Percentiles rank a stretch among this genome's conserved stretches.
These are phyloP conservation scores for Kodamaea hsintzibuensis DNA, from an alignment of 805 yeast genomes.

Conservation along the genomic window DNA sequence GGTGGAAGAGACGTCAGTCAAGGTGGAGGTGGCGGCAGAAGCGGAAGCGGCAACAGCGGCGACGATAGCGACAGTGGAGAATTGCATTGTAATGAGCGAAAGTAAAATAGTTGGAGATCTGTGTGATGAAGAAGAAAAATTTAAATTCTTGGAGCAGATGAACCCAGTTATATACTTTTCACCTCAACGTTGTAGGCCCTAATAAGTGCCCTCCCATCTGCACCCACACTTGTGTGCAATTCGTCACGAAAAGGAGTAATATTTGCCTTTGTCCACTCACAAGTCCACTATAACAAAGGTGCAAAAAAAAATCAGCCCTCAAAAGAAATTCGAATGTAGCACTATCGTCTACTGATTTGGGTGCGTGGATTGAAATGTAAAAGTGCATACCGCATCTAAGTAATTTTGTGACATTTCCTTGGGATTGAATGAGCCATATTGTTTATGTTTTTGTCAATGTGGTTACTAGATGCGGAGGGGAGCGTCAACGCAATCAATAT, in stretches of 20 bases:
- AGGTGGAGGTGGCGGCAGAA: slow-evolving; percentile 31
- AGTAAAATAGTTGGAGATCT: slow-evolving; percentile 32
- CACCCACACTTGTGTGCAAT: not conserved
- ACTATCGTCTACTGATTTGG: not conserved
- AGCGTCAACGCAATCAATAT: not conserved
- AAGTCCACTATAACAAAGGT: not conserved
- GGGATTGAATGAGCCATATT: not conserved
- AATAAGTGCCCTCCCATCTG: not conserved
- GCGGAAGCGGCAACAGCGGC: slow-evolving; percentile 42
- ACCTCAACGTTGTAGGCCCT: not conserved
- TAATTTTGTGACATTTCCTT: not conserved
- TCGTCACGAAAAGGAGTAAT: slow-evolving; percentile 4
- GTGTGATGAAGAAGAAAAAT: slow-evolving; percentile 22
- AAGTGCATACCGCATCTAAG: not conserved
- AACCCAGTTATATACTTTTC: slow-evolving; percentile 7
- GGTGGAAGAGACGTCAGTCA: slow-evolving; percentile 32
- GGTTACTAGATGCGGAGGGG: not conserved
- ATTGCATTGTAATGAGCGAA: slow-evolving; percentile 47
- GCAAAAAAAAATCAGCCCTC: not conserved
- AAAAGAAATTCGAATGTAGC: not conserved
- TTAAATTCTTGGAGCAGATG: not conserved
- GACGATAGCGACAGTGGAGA: slow-evolving; percentile 42
- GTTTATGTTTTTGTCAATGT: not conserved
- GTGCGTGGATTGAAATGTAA: not conserved
- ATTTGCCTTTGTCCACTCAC: not conserved